Evolutionary conservation across 805 yeast genomes (phyloP), one percentile per base, ranked within the genome.

Genomic region (Grigorovia humatica): DNA sequence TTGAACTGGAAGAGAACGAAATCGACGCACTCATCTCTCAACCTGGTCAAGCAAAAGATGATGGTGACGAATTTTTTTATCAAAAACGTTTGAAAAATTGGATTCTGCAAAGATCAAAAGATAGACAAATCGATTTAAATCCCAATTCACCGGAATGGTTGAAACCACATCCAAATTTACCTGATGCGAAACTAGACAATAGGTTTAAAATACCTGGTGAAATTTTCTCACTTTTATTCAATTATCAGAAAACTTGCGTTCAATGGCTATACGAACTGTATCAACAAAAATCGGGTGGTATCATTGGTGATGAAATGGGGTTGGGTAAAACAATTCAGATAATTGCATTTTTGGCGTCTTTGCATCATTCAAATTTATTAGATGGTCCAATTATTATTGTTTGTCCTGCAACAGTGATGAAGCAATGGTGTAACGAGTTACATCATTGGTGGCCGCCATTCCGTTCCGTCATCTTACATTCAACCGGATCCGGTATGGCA

Each of bases 401-500:
- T 0, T 95, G 96, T 57, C 99, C 99, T 0, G 98, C 98, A 0
- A 93, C 99, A 0, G 97, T 93, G 0, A 72, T 93, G 75, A 85
- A 81, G 54, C 99, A 93, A 63, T 93, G 99, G 99, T 91, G 88
- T n/a, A 84, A 83, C 55, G 99, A 93, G 67, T 80, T 93, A 47
- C 98, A 91, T 59, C 78, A 83, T 48, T 93, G 99, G 99, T 93
- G 98, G 98, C 97, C 98, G 2, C 88, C 97, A 0, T 74, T 93
- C 29, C 69, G 99, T 54, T 81, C 89, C 4, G 81, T 87, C 4
- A 88, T 93, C 48, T 69, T 93, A 35, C 99, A 93, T 65, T 83
- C 96, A 1, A 93, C 89, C 47, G 99, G 99, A 0, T 72, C 88
- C 0, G 98, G 96, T 0, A 83, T 91, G 90, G 59, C 67, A 0